Conservation (phyloP, 2,329 filamentous ascomycete genomes). For the Apiospora marii region DNA sequence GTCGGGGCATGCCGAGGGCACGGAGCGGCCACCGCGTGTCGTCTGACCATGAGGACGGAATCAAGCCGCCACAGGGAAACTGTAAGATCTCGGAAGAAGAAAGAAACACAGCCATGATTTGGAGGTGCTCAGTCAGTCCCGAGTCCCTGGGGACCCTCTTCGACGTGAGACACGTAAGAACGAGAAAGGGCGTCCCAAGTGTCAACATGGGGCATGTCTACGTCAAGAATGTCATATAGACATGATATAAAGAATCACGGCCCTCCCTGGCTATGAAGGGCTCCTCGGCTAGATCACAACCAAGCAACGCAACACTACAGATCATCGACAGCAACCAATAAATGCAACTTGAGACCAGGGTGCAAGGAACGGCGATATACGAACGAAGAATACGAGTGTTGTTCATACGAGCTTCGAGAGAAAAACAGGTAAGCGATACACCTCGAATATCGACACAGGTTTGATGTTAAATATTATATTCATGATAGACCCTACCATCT, state of each 20-base stretch:
- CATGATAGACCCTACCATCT: too few relatives aligned
- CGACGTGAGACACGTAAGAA: neutral
- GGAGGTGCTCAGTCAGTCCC: neutral
- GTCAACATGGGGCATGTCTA: too few relatives aligned
- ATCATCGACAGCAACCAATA: neutral
- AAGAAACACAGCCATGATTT: constrained; percentile 11
- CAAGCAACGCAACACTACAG: neutral
- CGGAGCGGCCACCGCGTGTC: neutral
- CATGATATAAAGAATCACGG: neutral
- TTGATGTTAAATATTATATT: neutral
- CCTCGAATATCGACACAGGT: too few relatives aligned
- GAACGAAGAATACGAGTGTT: neutral
- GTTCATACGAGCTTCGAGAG: neutral
- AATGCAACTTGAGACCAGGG: neutral
- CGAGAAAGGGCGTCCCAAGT: too few relatives aligned
- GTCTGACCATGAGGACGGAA: neutral
- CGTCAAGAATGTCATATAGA: neutral
- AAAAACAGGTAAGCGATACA: neutral
- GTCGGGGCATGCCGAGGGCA: neutral
- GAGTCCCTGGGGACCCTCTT: neutral
- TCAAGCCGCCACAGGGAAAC: too few relatives aligned
- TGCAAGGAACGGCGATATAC: neutral
- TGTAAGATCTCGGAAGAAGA: neutral
- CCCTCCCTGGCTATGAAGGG: neutral
- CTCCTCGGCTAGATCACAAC: neutral